Evolutionary conservation across 345 rosid genomes (phyloP), one percentile per base, ranked within the genome.

Genomic region (Populus deltoides): DNA sequence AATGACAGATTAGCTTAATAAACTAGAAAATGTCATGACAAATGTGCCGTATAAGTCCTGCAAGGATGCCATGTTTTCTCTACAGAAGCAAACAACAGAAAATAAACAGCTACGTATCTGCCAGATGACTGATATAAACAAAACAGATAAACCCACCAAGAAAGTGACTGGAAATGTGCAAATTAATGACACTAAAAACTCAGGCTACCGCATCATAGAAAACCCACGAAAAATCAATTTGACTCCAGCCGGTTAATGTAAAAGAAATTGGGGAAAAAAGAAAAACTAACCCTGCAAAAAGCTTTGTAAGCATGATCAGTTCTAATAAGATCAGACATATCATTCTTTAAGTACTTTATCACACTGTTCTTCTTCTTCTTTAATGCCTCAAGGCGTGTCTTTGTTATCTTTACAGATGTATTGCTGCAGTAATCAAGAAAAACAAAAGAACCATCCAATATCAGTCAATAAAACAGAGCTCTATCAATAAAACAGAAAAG

Each of bases 241-340:
- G 13, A 24, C 15, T 22, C 10, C 24, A 12, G 24, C 63, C 63
- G 22, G 2, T 9, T n/a, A 4, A 57, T 57, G 13, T n/a, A n/a
- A 8, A 10, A 57, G 22, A n/a, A 22, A 45, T 62, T 11, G n/a
- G 15, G 3, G 29, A 13, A 31, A 69, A 15, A 25, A 36, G 17
- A 62, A 33, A 33, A 17, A 11, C 66, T 66, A 73, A 97, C 99
- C 97, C 97, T 90, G 80, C 90, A 88, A 75, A 87, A 91, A 8
- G 99, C 99, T 82, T 90, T 90, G 79, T 84, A 78, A 80, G 91
- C 92, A 76, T 86, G 87, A 72, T 77, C 88, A 45, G 71, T 87
- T 75, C 70, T 84, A 78, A 97, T 92, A 75, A 97, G 99, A 68
- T 92, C 97, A 25, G 87, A 95, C 62, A 94, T 79, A 86, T 94